These are phyloP conservation scores for Acanthamoeba healyi DNA, from an alignment of 208 protist species.

Conservation along the genomic window DNA sequence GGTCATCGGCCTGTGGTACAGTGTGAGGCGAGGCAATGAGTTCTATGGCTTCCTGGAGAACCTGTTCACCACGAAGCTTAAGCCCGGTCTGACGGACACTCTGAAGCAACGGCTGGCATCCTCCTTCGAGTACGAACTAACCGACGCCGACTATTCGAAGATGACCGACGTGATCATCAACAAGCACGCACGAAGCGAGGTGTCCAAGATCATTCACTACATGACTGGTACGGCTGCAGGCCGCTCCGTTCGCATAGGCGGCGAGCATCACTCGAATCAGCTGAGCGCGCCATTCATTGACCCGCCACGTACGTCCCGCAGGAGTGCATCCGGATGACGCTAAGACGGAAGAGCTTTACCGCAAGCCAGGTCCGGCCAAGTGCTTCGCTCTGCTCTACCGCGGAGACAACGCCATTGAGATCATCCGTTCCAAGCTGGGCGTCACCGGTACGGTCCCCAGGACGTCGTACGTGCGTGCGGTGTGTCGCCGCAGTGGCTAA, in stretches of 20 bases:
- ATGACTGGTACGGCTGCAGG: slow-evolving; percentile 55
- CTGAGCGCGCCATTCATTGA: neutral
- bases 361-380: neutral
- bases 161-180: slow-evolving; percentile 28
- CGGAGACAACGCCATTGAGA: slow-evolving; percentile 46
- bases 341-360: neutral
- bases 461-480: neutral
- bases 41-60: slow-evolving; percentile 22
- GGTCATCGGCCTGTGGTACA: neutral
- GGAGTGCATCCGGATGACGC: slow-evolving; percentile 1
- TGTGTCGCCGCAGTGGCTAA: neutral
- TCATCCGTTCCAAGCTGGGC: slow-evolving; percentile 37
- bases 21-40: neutral
- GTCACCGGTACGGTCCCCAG: neutral
- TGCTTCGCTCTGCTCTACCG: slow-evolving; percentile 26
- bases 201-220: slow-evolving; percentile 27
- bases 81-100: neutral
- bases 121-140: neutral
- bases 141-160: neutral
- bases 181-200: neutral
- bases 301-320: neutral
- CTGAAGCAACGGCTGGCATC: neutral
- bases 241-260: too few species aligned
- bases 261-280: neutral
- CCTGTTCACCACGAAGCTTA: neutral